Evolutionary conservation across 257 asterid genomes (phyloP).

Genomic region (Thymus quinquecostatus): DNA sequence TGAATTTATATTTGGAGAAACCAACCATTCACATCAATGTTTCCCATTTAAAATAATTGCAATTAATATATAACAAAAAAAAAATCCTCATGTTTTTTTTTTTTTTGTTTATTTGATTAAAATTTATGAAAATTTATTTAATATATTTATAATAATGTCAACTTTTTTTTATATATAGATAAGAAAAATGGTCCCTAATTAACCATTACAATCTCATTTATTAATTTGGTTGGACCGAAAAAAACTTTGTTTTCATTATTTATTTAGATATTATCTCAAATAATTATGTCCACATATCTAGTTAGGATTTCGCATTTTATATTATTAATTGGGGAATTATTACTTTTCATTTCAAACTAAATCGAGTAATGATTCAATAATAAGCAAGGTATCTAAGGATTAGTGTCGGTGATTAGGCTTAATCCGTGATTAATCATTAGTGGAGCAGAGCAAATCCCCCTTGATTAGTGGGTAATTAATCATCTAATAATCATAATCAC

Average conservation of each 20-base stretch:
- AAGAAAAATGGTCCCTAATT: no score
- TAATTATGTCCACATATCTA: no score
- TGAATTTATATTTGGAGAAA: neutral
- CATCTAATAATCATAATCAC: slow-evolving; percentile 31
- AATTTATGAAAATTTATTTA: no score
- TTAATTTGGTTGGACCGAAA: no score
- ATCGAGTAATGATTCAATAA: slow-evolving; percentile 23
- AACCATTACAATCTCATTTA: no score
- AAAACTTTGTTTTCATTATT: no score
- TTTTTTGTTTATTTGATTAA: neutral
- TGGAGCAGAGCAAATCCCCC: slow-evolving; percentile 16
- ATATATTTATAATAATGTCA: no score
- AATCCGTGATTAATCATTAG: slow-evolving; percentile 1
- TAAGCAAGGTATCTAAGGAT: slow-evolving; percentile 6
- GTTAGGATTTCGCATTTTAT: slow-evolving; percentile 2
- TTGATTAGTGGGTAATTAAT: slow-evolving; percentile 34
- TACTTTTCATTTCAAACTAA: neutral
- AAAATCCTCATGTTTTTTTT: no score
- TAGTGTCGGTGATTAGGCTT: neutral
- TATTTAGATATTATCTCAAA: no score
- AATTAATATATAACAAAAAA: neutral
- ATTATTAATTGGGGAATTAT: slow-evolving; percentile 10
- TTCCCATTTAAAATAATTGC: neutral
- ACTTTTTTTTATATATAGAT: no score
- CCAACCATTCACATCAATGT: neutral